These are phyloP conservation scores for Kwoniella shivajii DNA, from an alignment of 1,284 basidiomycete genomes.

Conservation along the genomic window DNA sequence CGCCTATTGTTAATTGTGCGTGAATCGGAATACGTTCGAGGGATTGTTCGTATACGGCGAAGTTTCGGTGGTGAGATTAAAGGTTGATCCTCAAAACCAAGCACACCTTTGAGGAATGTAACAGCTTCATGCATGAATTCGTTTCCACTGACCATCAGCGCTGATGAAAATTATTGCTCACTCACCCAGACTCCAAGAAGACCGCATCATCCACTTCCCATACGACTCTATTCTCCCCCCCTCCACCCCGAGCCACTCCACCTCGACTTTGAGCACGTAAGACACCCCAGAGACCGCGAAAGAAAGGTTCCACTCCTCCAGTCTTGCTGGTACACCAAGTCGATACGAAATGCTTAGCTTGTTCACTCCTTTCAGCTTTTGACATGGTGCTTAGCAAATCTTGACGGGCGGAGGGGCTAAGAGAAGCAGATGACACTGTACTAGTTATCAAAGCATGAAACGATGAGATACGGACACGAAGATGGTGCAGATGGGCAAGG, in stretches of 20 bases:
- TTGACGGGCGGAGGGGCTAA: conserved; percentile 35
- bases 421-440: conserved; percentile 35
- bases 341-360: conserved; percentile 32
- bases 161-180: no score
- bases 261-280: conserved; percentile 43
- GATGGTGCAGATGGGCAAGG: conserved; percentile 48
- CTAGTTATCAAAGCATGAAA: conserved; percentile 48
- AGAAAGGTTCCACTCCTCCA: conserved; percentile 49
- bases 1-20: conserved; percentile 1
- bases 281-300: conserved; percentile 42
- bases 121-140: conserved; percentile 53
- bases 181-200: conserved; percentile 50
- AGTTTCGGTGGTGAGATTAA: conserved; percentile 40
- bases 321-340: conserved; percentile 40
- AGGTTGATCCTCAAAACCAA: conserved; percentile 47
- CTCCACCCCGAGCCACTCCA: conserved; percentile 29
- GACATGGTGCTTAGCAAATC: conserved; percentile 29
- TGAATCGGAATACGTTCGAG: conserved; percentile 16
- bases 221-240: conserved; percentile 35
- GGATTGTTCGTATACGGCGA: conserved; percentile 29
- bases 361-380: conserved; percentile 35
- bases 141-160: conserved; percentile 29
- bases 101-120: conserved; percentile 45
- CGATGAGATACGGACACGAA: conserved; percentile 42
- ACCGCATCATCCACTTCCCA: conserved; percentile 54